phyloP scores from a whole-genome alignment of 192 early-diverging fungal species.

The Coemansia sp. region DNA sequence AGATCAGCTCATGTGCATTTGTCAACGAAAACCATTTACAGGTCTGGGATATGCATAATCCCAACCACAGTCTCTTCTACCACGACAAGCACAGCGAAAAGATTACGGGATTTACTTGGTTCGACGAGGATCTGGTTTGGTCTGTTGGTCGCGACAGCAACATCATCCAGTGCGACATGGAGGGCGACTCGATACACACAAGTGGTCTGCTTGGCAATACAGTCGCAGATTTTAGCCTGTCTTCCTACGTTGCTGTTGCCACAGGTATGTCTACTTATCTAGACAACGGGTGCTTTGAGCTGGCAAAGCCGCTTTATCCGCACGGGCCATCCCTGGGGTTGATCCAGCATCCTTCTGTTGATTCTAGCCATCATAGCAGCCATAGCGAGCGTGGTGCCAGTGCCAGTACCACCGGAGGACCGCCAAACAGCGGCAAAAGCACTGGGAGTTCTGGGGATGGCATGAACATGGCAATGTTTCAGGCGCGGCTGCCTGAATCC shows the following conservation, averaged over 20 bases:
- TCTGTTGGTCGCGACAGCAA: constrained; percentile 22
- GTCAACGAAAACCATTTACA: constrained; percentile 32
- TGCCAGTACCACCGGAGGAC: background rate
- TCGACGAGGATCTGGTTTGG: constrained; percentile 49
- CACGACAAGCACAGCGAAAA: constrained; percentile 37
- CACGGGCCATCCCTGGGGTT: constrained; percentile 5
- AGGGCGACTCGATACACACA: constrained; percentile 33
- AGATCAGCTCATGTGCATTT: constrained; percentile 45
- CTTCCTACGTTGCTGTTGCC: constrained; percentile 29
- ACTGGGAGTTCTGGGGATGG: background rate
- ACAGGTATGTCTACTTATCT: constrained; percentile 13
- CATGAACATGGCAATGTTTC: constrained; percentile 23
- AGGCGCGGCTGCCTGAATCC: constrained; percentile 30
- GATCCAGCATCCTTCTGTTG: background rate
- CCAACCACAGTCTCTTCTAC: constrained; percentile 47
- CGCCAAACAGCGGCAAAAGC: constrained; percentile 4
- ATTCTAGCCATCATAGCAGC: background rate
- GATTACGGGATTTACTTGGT: constrained; percentile 47
- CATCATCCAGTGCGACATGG: constrained; percentile 49
- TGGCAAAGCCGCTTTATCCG: background rate
- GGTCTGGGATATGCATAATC: constrained; percentile 55
- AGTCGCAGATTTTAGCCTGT: constrained; percentile 34
- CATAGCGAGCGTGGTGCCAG: background rate
- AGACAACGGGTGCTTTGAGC: background rate
- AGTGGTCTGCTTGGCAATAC: constrained; percentile 28